These are phyloP conservation scores for Solanum appendiculatum DNA, from an alignment of 257 asterid genomes.

Conservation along the genomic window DNA sequence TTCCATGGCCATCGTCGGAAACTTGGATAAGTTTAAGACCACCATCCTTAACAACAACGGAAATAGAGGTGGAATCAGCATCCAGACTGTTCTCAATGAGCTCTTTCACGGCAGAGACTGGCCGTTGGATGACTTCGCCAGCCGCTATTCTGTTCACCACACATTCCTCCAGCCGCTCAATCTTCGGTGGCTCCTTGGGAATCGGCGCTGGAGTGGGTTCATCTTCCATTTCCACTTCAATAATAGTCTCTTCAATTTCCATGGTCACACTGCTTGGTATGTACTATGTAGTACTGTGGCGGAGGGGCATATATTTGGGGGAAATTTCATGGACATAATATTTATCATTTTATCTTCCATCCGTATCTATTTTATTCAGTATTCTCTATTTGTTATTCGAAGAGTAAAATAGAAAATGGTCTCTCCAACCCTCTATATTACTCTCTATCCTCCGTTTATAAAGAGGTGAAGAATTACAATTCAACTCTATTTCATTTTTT, in stretches of 20 bases:
- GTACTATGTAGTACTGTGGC: neutral
- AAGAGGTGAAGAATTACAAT: no score
- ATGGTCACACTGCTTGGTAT: neutral
- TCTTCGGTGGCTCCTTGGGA: slow-evolving; percentile 52
- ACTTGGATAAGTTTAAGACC: slow-evolving; percentile 96
- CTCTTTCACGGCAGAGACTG: slow-evolving; percentile 93
- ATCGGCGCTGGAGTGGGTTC: slow-evolving; percentile 10
- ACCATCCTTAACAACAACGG: slow-evolving; percentile 77
- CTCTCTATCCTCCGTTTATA: no score
- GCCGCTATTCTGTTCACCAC: slow-evolving; percentile 96
- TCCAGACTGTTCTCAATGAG: slow-evolving; percentile 91
- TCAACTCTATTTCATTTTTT: no score
- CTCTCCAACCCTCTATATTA: no score
- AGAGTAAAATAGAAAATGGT: no score
- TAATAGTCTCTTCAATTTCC: neutral
- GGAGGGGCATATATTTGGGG: neutral
- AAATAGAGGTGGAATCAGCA: slow-evolving; percentile 65
- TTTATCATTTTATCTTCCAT: neutral
- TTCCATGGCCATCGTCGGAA: slow-evolving; percentile 95
- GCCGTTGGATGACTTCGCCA: slow-evolving; percentile 95
- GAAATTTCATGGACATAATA: no score
- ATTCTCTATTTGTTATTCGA: no score
- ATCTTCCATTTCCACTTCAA: slow-evolving; percentile 28
- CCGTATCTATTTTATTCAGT: no score
- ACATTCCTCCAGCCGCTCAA: slow-evolving; percentile 72